Percentiles rank a stretch among this genome's conserved stretches.
These are phyloP conservation scores for Hamigera avellanea DNA, from an alignment of 495 filamentous ascomycete genomes.

Conservation along the genomic window DNA sequence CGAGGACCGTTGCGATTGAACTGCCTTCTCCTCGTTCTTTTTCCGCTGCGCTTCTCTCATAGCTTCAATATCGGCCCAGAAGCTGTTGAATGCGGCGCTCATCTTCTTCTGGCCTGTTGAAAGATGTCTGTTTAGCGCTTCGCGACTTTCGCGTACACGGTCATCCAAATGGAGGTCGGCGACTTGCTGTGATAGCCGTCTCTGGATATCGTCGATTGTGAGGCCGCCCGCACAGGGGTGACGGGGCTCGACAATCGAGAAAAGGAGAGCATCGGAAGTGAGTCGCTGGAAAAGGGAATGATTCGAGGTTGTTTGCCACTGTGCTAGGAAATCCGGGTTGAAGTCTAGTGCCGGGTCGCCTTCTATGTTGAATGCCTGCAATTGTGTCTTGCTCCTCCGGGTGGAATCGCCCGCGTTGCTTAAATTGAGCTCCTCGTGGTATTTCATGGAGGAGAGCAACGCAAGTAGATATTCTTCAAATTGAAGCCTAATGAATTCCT, in stretches of 20 bases:
- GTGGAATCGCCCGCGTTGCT: constrained; percentile 16
- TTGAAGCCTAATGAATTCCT: constrained; percentile 95
- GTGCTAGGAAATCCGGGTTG: constrained; percentile 53
- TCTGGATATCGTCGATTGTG: constrained; percentile 88
- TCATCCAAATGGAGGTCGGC: constrained; percentile 85
- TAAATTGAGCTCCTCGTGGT: constrained; percentile 59
- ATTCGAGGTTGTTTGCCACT: constrained; percentile 80
- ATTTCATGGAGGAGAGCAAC: constrained; percentile 79
- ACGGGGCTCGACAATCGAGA: constrained; percentile 83
- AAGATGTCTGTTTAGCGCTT: constrained; percentile 67
- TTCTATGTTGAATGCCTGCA: constrained; percentile 43
- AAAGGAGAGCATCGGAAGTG: constrained; percentile 76
- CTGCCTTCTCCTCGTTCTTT: constrained; percentile 45
- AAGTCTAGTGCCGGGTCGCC: constrained; percentile 82
- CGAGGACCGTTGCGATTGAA: constrained; percentile 24
- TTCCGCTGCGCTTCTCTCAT: constrained; percentile 73
- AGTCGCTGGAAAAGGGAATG: constrained; percentile 69
- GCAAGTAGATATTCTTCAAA: constrained; percentile 96
- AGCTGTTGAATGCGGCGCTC: constrained; percentile 66
- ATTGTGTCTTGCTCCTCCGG: constrained; percentile 18
- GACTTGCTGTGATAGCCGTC: constrained; percentile 78
- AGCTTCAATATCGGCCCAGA: constrained; percentile 81
- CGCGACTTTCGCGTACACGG: constrained; percentile 60
- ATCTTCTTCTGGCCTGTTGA: constrained; percentile 79
- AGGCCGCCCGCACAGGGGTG: constrained; percentile 94